phyloP scores from a whole-genome alignment of 192 early-diverging fungal genomes.

The Mortierella alpina region DNA sequence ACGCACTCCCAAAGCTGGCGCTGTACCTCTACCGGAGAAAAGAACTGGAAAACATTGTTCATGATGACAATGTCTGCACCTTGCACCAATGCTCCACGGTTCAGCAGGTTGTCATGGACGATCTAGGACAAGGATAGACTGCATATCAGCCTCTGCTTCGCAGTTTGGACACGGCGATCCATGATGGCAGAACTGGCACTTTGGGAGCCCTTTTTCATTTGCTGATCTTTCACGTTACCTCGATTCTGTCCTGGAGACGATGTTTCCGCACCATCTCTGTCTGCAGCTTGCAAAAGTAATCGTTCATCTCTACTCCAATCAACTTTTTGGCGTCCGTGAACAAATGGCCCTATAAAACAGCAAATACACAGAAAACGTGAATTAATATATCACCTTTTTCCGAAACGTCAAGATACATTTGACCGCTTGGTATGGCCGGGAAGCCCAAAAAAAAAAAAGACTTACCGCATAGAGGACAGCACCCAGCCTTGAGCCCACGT shows the following conservation, averaged over 20 bases:
- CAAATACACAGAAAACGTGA: not conserved
- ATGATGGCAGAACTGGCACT: not conserved
- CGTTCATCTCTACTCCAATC: slow-evolving; percentile 71
- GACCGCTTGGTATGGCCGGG: not conserved
- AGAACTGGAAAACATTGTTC: slow-evolving; percentile 75
- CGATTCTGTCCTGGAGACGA: slow-evolving; percentile 61
- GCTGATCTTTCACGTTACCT: slow-evolving; percentile 38
- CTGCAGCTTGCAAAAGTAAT: slow-evolving; percentile 66
- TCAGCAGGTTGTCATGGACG: slow-evolving; percentile 61
- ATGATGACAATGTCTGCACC: slow-evolving; percentile 66
- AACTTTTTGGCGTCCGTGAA: slow-evolving; percentile 63
- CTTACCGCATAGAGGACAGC: slow-evolving; percentile 67
- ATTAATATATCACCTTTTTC: not conserved
- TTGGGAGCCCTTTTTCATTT: not conserved
- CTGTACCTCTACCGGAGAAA: slow-evolving; percentile 55
- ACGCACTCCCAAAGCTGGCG: slow-evolving; percentile 65
- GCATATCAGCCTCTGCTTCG: not conserved
- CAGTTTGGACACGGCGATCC: not conserved
- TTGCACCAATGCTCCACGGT: slow-evolving; percentile 50
- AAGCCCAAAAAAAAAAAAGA: not conserved
- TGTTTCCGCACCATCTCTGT: slow-evolving; percentile 62
- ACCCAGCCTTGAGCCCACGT: slow-evolving; percentile 70
- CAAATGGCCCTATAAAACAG: slow-evolving; percentile 56
- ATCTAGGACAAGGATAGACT: slow-evolving; percentile 26
- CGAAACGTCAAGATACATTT: not conserved